Percentiles rank a stretch among this genome's conserved stretches.
These are phyloP conservation scores for Chrysanthemum makinoi DNA, from an alignment of 129 eudicot species.

Conservation along the genomic window DNA sequence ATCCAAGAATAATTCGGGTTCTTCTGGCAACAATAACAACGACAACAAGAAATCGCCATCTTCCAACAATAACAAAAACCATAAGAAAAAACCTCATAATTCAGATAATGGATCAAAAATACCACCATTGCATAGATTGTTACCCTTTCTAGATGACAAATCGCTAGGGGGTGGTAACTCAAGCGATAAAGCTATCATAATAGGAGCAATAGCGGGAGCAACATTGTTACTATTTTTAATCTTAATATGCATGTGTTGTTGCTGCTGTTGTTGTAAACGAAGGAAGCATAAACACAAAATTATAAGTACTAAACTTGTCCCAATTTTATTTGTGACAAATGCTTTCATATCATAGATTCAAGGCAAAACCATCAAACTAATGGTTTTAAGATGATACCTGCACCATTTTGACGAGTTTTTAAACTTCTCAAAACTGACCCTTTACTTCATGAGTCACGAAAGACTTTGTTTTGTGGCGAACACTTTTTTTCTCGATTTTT, in stretches of 20 bases:
- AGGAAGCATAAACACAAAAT: conserved; percentile 3
- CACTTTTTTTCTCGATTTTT: too few species aligned
- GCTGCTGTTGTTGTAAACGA: conserved; percentile 25
- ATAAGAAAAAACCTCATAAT: conserved; percentile 1
- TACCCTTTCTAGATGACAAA: neutral
- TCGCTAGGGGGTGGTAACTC: conserved; percentile 15
- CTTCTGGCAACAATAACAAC: neutral
- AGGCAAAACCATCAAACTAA: too few species aligned
- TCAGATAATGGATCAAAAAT: conserved; percentile 4
- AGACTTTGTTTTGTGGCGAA: too few species aligned
- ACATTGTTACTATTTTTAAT: conserved; percentile 39
- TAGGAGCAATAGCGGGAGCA: conserved; percentile 58
- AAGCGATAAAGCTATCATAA: conserved; percentile 33
- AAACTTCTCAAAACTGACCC: too few species aligned
- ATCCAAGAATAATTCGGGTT: conserved; percentile 22
- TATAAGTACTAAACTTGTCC: conserved; percentile 6
- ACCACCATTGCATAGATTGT: conserved; percentile 1
- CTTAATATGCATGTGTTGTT: conserved; percentile 25
- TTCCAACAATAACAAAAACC: conserved; percentile 15
- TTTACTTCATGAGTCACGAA: too few species aligned
- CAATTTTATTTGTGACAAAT: neutral
- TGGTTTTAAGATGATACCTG: too few species aligned
- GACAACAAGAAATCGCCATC: conserved; percentile 12
- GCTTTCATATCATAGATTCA: neutral
- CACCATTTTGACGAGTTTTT: too few species aligned